A percentile compares a stretch with the other conserved stretches of the same genome.
Conservation (phyloP, 108 stramenopile species). For the Stephanodiscus triporus region DNA sequence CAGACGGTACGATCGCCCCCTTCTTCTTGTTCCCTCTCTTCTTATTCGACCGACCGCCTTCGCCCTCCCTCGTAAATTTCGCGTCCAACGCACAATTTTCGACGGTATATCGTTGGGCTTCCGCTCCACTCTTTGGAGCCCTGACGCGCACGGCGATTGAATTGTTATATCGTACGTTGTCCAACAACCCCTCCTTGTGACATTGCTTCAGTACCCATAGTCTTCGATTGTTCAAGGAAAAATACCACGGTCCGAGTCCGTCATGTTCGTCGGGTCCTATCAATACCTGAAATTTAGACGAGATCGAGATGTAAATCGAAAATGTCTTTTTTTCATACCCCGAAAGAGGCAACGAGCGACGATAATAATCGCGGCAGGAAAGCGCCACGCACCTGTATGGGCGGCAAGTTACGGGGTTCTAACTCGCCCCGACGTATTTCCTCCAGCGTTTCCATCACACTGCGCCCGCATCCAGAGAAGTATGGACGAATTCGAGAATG, state of each 20-base stretch:
- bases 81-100: slow-evolving; percentile 80
- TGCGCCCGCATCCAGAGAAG: slow-evolving; percentile 90
- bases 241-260: slow-evolving; percentile 77
- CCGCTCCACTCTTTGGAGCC: slow-evolving; percentile 62
- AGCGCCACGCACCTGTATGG: slow-evolving; percentile 69
- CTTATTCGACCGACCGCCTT: neutral
- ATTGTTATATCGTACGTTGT: slow-evolving; percentile 35
- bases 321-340: neutral
- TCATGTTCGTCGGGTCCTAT: slow-evolving; percentile 70
- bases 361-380: neutral
- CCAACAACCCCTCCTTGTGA: slow-evolving; percentile 71
- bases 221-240: slow-evolving; percentile 91
- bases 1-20: neutral
- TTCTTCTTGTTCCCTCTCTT: neutral
- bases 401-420: slow-evolving; percentile 71
- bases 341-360: neutral
- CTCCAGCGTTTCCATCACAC: slow-evolving; percentile 75
- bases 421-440: slow-evolving; percentile 72
- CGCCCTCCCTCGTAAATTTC: slow-evolving; percentile 57
- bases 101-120: slow-evolving; percentile 66
- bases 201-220: slow-evolving; percentile 91
- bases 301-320: neutral
- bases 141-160: slow-evolving; percentile 70
- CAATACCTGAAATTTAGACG: slow-evolving; percentile 47
- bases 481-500: slow-evolving; percentile 86